These are phyloP conservation scores for Farysia itapuensis DNA, from an alignment of 1,284 basidiomycete genomes.

Conservation along the genomic window DNA sequence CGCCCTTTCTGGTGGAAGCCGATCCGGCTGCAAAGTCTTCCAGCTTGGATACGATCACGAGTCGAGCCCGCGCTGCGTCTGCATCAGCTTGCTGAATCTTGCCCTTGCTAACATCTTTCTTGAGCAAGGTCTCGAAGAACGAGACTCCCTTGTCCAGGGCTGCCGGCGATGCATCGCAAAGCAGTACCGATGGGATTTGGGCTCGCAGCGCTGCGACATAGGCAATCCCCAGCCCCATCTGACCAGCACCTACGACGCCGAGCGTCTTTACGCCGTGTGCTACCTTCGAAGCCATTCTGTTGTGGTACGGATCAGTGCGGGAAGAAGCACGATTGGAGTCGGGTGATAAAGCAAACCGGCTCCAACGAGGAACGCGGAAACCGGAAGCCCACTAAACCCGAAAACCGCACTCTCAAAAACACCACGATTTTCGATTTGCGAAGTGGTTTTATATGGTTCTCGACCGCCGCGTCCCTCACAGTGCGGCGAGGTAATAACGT, in stretches of 20 bases:
- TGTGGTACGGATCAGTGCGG: too few species aligned
- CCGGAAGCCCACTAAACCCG: too few species aligned
- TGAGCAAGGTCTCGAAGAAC: constrained; percentile 72
- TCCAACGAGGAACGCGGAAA: too few species aligned
- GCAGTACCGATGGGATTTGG: constrained; percentile 23
- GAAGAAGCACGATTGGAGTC: too few species aligned
- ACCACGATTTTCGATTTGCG: too few species aligned
- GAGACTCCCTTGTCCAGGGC: constrained; percentile 73
- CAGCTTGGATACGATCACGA: constrained; percentile 25
- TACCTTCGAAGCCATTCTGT: constrained; percentile 14
- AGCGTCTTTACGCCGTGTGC: constrained; percentile 48
- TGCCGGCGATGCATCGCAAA: constrained; percentile 54
- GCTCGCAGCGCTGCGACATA: constrained; percentile 70
- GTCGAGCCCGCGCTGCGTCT: constrained; percentile 67
- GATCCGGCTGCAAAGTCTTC: constrained; percentile 55
- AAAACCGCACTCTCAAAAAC: too few species aligned
- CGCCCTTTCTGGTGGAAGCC: background rate
- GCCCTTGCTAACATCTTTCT: constrained; percentile 84
- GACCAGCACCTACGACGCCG: constrained; percentile 49
- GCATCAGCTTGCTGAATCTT: constrained; percentile 72
- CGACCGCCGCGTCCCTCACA: too few species aligned
- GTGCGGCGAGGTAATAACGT: too few species aligned
- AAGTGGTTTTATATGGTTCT: too few species aligned
- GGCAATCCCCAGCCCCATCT: constrained; percentile 70
- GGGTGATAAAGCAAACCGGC: too few species aligned